Base-by-base conservation (phyloP, 2,329 filamentous ascomycete genomes). In the Colletotrichum trifolii region DNA sequence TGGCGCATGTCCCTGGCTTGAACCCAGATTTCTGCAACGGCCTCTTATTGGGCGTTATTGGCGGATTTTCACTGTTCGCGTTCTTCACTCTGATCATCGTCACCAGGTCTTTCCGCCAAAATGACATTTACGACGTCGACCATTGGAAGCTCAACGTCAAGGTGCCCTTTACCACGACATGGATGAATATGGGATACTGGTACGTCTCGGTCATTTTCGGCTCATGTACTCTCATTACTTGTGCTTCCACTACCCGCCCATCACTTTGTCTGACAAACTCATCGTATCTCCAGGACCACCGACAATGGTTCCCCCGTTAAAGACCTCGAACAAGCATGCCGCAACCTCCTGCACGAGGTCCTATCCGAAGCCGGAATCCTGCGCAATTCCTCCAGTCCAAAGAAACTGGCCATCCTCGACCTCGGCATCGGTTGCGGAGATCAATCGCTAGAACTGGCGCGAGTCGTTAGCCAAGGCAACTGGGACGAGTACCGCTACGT, bases 141-240 rank as follows among this genome's bases (percentile, higher is more conserved):
- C 86, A 88, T 77, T 86, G 84, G 67, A 81, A 84, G 66, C 79
- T 88, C 53, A 86, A 88, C 69, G 67, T 85, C 25, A 73, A 78
- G 15, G 71, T 83, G 1, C 81, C 82, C 1, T 75, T 81, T 2
- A 69, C 72, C 6, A 79, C 78, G n/a, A 85, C 87, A 85, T 89
- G 86, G 85, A 88, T 88, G 85, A 88, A 88, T 61, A 82, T 88
- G 75, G 86, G 86, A 0, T 88, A 85, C 65, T 89, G 86, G 86
- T 82, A 81, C 71, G 82, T 77, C 2, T 43, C 9, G 47, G 10
- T 40, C 10, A n/a, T 15, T 8, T 43, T 8, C 34, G 36, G 8
- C 9, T 13, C 49, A 35, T 40, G 8, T 15, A 7, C n/a, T 17
- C 25, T 11, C n/a, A 46, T 45, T 43, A 33, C 13, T 15, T 15